Conservation (phyloP, 164 flowering plant species). For the Kingdonia uniflora region DNA sequence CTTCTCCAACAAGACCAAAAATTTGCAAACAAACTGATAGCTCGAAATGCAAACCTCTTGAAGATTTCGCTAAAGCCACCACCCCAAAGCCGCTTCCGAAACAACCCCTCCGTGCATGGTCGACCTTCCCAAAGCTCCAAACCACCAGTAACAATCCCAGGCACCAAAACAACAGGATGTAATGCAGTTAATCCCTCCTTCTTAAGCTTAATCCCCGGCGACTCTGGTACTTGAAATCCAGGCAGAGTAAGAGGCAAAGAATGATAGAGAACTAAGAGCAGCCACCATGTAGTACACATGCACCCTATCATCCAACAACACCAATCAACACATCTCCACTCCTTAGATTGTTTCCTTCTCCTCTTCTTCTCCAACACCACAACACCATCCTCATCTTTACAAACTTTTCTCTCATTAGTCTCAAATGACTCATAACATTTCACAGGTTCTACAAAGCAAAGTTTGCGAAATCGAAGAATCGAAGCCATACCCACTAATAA, state of each 20-base stretch:
- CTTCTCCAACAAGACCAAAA: too few relatives aligned
- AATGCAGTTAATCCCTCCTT: conserved; percentile 11
- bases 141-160: conserved; percentile 18
- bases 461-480: conserved; percentile 43
- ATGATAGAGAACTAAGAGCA: conserved; percentile 40
- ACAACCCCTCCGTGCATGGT: conserved; percentile 65
- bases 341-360: conserved; percentile 16
- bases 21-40: too few relatives aligned
- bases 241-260: conserved; percentile 33
- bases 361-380: conserved; percentile 12
- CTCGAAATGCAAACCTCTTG: conserved; percentile 63
- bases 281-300: conserved; percentile 69
- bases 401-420: background rate
- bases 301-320: conserved; percentile 64
- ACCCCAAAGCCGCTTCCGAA: conserved; percentile 68
- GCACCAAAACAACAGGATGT: conserved; percentile 15
- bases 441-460: conserved; percentile 40
- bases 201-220: conserved; percentile 42
- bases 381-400: background rate
- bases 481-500: conserved; percentile 29
- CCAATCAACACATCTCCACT: conserved; percentile 51
- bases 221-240: conserved; percentile 34
- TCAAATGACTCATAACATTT: conserved; percentile 20
- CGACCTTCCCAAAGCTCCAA: conserved; percentile 18
- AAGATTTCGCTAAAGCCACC: conserved; percentile 61